Percentiles rank a stretch among this genome's conserved stretches.
phyloP scores from a whole-genome alignment of 2,329 filamentous ascomycete genomes.

The Aspergillus intermedius region DNA sequence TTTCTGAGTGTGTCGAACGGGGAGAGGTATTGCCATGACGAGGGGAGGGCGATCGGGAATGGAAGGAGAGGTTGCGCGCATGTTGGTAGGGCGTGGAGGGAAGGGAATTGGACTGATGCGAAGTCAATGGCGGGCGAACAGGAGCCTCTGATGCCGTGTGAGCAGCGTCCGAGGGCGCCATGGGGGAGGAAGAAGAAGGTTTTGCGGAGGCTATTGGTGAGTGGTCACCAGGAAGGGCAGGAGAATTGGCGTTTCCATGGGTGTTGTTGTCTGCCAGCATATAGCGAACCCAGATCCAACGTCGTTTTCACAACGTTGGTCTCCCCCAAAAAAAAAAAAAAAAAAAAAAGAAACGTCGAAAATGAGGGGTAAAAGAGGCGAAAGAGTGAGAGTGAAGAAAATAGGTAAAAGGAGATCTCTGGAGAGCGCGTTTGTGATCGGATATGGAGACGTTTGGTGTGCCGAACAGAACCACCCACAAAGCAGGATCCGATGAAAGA shows the following conservation, averaged over 20 bases:
- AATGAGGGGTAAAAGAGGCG: neutral
- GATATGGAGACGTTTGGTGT: neutral
- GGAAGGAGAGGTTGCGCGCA: conserved; percentile 72
- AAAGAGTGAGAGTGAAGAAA: neutral
- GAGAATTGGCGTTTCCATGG: conserved; percentile 37
- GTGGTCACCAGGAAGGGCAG: conserved; percentile 34
- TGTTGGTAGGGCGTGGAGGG: conserved; percentile 90
- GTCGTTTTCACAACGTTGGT: conserved; percentile 24
- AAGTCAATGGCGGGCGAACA: conserved; percentile 46
- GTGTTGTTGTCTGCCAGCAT: conserved; percentile 32
- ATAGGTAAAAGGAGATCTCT: neutral
- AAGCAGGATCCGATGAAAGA: neutral
- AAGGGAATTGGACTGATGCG: conserved; percentile 76
- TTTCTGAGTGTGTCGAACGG: conserved; percentile 83
- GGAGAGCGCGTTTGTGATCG: neutral
- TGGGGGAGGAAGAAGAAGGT: conserved; percentile 28
- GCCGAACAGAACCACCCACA: neutral
- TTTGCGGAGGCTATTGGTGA: conserved; percentile 37
- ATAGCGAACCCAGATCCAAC: conserved; percentile 28
- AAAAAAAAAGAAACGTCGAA: conserved; percentile 1
- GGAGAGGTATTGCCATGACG: conserved; percentile 74
- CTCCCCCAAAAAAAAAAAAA: conserved; percentile 10
- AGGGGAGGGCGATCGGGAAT: conserved; percentile 75
- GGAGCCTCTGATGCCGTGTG: conserved; percentile 26
- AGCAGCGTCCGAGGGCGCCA: conserved; percentile 30